Evolutionary conservation across 192 early-diverging fungal species (phyloP).

Genomic region (Phlyctochytrium arcticum): DNA sequence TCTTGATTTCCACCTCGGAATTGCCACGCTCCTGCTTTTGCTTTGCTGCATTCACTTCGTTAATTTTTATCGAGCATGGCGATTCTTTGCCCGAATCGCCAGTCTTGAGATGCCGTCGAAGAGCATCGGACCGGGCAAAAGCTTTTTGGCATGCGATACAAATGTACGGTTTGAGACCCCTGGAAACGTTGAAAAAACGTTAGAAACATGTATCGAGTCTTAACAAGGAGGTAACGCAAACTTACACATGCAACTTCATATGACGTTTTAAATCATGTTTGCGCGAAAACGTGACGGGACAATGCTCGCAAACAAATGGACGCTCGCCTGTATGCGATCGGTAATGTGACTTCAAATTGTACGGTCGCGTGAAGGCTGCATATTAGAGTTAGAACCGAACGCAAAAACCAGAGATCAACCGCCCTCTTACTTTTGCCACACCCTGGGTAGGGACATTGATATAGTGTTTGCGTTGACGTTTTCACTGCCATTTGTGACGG

Average conservation of each 20-base stretch:
- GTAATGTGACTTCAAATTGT: slow-evolving; percentile 68
- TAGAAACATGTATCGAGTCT: not conserved
- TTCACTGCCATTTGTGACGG: slow-evolving; percentile 23
- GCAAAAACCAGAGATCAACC: not conserved
- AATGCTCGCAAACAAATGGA: slow-evolving; percentile 63
- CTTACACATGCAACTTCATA: slow-evolving; percentile 36
- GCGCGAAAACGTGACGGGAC: slow-evolving; percentile 75
- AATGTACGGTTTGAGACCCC: slow-evolving; percentile 33
- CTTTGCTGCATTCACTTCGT: too few relatives aligned
- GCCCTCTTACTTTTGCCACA: slow-evolving; percentile 36
- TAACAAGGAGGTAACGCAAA: not conserved
- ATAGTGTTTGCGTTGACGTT: slow-evolving; percentile 26
- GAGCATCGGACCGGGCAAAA: slow-evolving; percentile 41
- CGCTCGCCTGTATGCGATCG: slow-evolving; percentile 62
- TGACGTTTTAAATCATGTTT: slow-evolving; percentile 91
- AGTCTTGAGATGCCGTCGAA: slow-evolving; percentile 35
- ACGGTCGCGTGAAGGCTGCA: slow-evolving; percentile 58
- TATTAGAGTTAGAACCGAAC: not conserved
- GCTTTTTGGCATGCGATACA: slow-evolving; percentile 36
- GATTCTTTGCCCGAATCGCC: slow-evolving; percentile 20
- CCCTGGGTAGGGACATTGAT: slow-evolving; percentile 40
- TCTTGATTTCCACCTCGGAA: too few relatives aligned
- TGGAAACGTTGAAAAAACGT: not conserved
- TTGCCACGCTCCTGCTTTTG: too few relatives aligned
- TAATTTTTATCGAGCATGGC: slow-evolving; percentile 23